Conservation (phyloP, 345 rosid genomes). For the Gossypium anomalum region DNA sequence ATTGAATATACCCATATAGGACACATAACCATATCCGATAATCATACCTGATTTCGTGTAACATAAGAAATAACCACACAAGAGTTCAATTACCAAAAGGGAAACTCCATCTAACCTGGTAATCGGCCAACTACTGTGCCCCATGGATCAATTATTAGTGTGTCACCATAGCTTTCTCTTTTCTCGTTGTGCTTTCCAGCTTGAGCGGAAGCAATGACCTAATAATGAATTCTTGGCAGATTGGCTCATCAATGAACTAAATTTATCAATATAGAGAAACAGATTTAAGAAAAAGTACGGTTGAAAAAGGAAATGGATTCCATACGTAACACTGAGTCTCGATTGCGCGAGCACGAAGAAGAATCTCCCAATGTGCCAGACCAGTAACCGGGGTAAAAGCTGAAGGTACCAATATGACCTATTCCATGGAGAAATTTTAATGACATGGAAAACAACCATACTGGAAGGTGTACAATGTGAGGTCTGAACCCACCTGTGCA, state of each 20-base stretch:
- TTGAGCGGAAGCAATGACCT: constrained; percentile 94
- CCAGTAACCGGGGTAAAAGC: constrained; percentile 90
- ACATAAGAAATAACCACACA: neutral
- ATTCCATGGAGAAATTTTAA: constrained; percentile 10
- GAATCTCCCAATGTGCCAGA: constrained; percentile 92
- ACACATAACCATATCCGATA: neutral
- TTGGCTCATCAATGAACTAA: constrained; percentile 6
- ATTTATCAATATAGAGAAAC: neutral
- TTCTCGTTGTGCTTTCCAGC: constrained; percentile 78
- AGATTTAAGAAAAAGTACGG: neutral
- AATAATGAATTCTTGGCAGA: constrained; percentile 12
- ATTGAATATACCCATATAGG: neutral
- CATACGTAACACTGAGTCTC: constrained; percentile 96
- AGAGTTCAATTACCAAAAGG: neutral
- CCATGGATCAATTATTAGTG: constrained; percentile 92
- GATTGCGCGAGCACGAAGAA: constrained; percentile 86
- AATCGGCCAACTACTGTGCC: constrained; percentile 74
- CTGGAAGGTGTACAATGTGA: neutral
- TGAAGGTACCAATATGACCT: constrained; percentile 83
- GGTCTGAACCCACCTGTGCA: constrained; percentile 53
- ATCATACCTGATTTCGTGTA: neutral
- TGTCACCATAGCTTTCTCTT: constrained; percentile 81
- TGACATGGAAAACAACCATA: neutral
- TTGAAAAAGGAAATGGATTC: constrained; percentile 9
- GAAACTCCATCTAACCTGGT: constrained; percentile 46